Conservation (phyloP, 23 red algal genomes). For the Pyropia haitanensis region DNA sequence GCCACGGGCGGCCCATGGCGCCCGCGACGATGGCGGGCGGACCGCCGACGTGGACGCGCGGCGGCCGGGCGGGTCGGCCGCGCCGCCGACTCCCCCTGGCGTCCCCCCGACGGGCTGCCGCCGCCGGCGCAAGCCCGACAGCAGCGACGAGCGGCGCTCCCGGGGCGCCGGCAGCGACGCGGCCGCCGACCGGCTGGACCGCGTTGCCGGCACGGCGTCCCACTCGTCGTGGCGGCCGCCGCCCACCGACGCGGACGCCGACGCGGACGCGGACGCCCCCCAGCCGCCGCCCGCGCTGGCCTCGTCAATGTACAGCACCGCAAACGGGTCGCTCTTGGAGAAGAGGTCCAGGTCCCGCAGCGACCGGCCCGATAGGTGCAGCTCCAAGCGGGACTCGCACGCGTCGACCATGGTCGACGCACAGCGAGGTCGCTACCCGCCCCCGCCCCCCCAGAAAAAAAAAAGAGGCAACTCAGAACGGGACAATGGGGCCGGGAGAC, state of each 20-base stretch:
- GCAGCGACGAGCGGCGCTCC: no score
- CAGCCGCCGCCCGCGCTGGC: constrained; percentile 6
- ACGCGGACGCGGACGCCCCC: no score
- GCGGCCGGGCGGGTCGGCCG: background rate
- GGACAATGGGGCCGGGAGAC: no score
- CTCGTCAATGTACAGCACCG: constrained; percentile 29
- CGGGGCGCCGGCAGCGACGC: no score
- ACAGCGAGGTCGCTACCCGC: no score
- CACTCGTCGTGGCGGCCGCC: no score
- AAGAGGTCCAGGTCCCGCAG: constrained; percentile 53
- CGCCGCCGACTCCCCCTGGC: background rate
- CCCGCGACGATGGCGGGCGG: background rate
- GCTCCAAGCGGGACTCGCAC: constrained; percentile 38
- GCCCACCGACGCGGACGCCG: no score
- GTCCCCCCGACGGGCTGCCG: background rate
- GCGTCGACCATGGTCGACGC: background rate
- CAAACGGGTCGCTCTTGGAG: constrained; percentile 46
- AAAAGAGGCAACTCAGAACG: no score
- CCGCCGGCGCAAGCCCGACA: background rate
- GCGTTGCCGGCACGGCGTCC: no score
- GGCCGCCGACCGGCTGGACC: no score
- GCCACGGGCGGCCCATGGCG: background rate
- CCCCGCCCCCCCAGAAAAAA: no score
- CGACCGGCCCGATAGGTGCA: constrained; percentile 27
- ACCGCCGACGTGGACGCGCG: background rate